Evolutionary conservation across 768 basidiomycete genomes (phyloP), one percentile per base, ranked within the genome.

Genomic region (Suillus subalutaceus): DNA sequence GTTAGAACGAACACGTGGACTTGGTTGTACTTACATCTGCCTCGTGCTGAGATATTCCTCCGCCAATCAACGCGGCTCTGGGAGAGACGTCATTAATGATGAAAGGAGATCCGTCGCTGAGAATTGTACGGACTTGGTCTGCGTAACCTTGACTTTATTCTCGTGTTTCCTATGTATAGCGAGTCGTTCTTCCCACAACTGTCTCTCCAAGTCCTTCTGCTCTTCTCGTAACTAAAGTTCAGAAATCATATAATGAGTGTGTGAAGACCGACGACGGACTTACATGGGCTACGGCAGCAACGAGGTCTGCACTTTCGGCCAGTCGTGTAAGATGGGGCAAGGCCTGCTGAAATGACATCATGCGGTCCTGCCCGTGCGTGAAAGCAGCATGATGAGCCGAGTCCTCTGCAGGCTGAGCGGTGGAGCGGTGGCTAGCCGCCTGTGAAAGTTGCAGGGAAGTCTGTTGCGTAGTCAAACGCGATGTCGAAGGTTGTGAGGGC

Each of bases 11-110:
- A 71, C 66, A 44, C 63, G 53, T 58, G 57, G 63, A 62, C 65
- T 57, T n/a, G 65, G 26, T 32, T 1, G 26, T 35, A 53, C 75
- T 68, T 69, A 78, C 74, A 73, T 79, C 75, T 63, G 72, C 74
- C 78, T 93, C 92, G 63, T 89, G 89, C 70, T 88, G 87, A 35
- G 90, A 88, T 66, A 94, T 68, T 41, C 83, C 79, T 53, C 82
- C 81, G 55, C 90, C 89, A 67, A 90, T 87, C 79, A 94, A 81
- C 23, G 73, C 81, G 20, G 90, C 91, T 78, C 93, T 94, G 64
- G 1, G 66, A 63, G 57, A 58, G 65, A 53, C 52, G 38, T 30
- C 23, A 43, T 62, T 3, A 26, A 59, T 68, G 35, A 65, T 64
- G 26, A 50, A 62, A 56, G 37, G 48, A 46, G 46, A 60, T 35